A percentile compares a stretch with the other conserved stretches of the same genome.
These are phyloP conservation scores for Lachnellula subtilissima DNA, from an alignment of 2,329 filamentous ascomycete genomes.

Conservation along the genomic window DNA sequence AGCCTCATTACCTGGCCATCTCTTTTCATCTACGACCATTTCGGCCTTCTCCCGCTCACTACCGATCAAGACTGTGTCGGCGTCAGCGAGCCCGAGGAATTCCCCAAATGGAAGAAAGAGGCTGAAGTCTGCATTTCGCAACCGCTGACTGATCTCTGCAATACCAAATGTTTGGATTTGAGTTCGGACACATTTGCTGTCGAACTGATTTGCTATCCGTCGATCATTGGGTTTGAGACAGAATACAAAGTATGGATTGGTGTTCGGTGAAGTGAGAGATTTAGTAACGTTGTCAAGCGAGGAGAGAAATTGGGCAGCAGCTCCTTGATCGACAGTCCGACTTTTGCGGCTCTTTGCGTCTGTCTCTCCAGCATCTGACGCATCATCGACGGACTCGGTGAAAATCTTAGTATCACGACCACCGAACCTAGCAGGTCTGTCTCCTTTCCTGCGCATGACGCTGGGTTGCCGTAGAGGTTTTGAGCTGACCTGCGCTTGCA, in stretches of 20 bases:
- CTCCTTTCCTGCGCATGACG: slow-evolving; percentile 74
- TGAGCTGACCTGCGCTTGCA: slow-evolving; percentile 94
- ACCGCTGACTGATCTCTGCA: slow-evolving; percentile 89
- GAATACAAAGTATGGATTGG: slow-evolving; percentile 94
- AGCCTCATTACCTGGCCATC: slow-evolving; percentile 90
- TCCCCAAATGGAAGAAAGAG: slow-evolving; percentile 94
- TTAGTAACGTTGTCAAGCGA: slow-evolving; percentile 88
- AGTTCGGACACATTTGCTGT: slow-evolving; percentile 94
- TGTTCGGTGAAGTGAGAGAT: slow-evolving; percentile 73
- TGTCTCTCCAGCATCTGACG: slow-evolving; percentile 44
- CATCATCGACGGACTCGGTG: slow-evolving; percentile 35
- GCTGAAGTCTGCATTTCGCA: slow-evolving; percentile 91
- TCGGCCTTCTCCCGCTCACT: slow-evolving; percentile 91
- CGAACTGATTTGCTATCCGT: slow-evolving; percentile 96
- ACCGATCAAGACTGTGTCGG: slow-evolving; percentile 79
- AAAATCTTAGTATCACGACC: slow-evolving; percentile 33
- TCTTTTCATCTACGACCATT: slow-evolving; percentile 83
- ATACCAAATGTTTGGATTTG: slow-evolving; percentile 96
- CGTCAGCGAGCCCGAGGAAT: slow-evolving; percentile 83
- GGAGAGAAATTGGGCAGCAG: slow-evolving; percentile 85
- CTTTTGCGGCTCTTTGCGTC: slow-evolving; percentile 35
- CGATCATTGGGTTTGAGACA: slow-evolving; percentile 96
- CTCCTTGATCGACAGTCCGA: slow-evolving; percentile 66
- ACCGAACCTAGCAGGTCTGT: slow-evolving; percentile 24
- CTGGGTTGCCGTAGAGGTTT: slow-evolving; percentile 91